A percentile compares a stretch with the other conserved stretches of the same genome.
Conservation (phyloP, 805 yeast genomes). For the Scheffersomyces lignosus region DNA sequence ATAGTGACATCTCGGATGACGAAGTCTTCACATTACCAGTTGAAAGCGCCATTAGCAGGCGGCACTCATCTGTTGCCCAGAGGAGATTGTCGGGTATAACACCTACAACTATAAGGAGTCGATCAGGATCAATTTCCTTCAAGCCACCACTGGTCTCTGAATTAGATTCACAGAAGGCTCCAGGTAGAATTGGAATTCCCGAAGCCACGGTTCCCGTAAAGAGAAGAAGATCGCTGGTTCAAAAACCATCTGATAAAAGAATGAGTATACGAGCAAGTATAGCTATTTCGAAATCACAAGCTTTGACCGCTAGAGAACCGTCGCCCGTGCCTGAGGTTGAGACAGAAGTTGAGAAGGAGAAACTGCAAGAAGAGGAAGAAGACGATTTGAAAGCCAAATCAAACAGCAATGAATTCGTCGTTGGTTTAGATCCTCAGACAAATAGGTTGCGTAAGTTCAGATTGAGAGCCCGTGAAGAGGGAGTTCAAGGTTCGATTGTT, state of each 20-base stretch:
- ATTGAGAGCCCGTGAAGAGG: slow-evolving; percentile 2
- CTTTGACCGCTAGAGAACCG: slow-evolving; percentile 10
- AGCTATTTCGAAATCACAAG: too few relatives aligned
- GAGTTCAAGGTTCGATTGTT: neutral
- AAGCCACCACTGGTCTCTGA: slow-evolving; percentile 11
- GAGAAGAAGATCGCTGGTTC: slow-evolving; percentile 26
- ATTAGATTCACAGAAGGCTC: slow-evolving; percentile 13
- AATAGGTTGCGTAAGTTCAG: slow-evolving; percentile 30
- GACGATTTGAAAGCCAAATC: too few relatives aligned
- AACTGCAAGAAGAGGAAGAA: too few relatives aligned
- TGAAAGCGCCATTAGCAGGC: slow-evolving; percentile 10
- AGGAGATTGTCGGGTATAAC: slow-evolving; percentile 39
- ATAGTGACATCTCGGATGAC: slow-evolving; percentile 18
- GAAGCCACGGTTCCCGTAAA: slow-evolving; percentile 27
- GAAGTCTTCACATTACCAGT: slow-evolving; percentile 33
- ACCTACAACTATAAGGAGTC: slow-evolving; percentile 20
- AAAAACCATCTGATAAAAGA: slow-evolving; percentile 6
- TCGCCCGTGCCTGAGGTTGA: slow-evolving; percentile 10
- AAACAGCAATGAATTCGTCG: slow-evolving; percentile 26
- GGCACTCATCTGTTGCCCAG: slow-evolving; percentile 32
- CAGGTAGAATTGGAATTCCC: slow-evolving; percentile 42
- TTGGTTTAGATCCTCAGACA: slow-evolving; percentile 33
- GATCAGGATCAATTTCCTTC: slow-evolving; percentile 32
- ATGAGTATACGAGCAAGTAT: neutral
- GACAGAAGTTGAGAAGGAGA: slow-evolving; percentile 2